These are phyloP conservation scores for Hydrangea macrophylla DNA, from an alignment of 148 eudicot species.

Conservation along the genomic window DNA sequence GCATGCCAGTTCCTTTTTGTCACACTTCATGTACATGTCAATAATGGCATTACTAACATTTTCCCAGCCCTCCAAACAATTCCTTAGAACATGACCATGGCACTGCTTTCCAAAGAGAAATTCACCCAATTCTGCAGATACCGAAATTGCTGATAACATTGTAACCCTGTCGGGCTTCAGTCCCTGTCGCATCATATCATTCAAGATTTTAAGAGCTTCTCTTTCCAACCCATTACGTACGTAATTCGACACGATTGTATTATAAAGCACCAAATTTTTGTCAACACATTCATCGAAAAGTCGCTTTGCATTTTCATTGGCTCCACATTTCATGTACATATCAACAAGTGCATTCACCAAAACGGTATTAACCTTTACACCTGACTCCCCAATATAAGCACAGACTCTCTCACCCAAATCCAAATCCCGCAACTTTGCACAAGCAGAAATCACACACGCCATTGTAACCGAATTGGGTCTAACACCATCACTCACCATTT, in stretches of 20 bases:
- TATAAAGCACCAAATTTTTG: slow-evolving; percentile 27
- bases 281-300: slow-evolving; percentile 22
- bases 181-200: slow-evolving; percentile 26
- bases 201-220: slow-evolving; percentile 24
- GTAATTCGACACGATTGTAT: slow-evolving; percentile 30
- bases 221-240: slow-evolving; percentile 25
- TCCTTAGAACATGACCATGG: slow-evolving; percentile 28
- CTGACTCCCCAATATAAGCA: slow-evolving; percentile 13
- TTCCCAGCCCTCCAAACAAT: slow-evolving; percentile 29
- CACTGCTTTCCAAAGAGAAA: slow-evolving; percentile 26
- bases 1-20: slow-evolving; percentile 26
- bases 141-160: slow-evolving; percentile 23
- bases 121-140: slow-evolving; percentile 23
- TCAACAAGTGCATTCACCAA: slow-evolving; percentile 39
- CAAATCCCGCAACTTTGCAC: slow-evolving; percentile 35
- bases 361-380: slow-evolving; percentile 12
- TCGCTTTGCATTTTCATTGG: slow-evolving; percentile 18
- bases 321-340: slow-evolving; percentile 44
- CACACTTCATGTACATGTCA: slow-evolving; percentile 37
- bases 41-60: slow-evolving; percentile 33
- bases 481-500: slow-evolving; percentile 27
- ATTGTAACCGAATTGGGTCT: slow-evolving; percentile 31
- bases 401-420: slow-evolving; percentile 30
- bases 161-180: slow-evolving; percentile 32
- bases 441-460: slow-evolving; percentile 36